These are phyloP conservation scores for Candida sakaeoensis DNA, from an alignment of 805 yeast genomes.

Conservation along the genomic window DNA sequence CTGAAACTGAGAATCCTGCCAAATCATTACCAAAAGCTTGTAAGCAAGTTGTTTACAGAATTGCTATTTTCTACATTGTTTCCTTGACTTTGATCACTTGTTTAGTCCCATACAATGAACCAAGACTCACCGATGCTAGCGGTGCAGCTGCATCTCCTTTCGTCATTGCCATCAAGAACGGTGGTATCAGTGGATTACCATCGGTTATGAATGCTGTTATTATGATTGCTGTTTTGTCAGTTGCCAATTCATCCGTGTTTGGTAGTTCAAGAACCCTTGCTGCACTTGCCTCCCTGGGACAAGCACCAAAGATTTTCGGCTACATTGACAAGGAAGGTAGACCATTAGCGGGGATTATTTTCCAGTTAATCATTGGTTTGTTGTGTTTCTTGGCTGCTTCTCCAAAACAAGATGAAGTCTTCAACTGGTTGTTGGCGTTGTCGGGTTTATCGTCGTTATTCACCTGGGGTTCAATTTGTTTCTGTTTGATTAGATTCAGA, in stretches of 20 bases:
- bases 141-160: constrained; percentile 76
- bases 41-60: constrained; percentile 38
- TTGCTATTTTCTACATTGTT: constrained; percentile 33
- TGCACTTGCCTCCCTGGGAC: constrained; percentile 60
- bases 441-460: constrained; percentile 60
- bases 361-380: constrained; percentile 54
- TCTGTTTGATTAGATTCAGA: constrained; percentile 61
- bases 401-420: constrained; percentile 48
- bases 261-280: constrained; percentile 66
- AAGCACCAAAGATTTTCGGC: constrained; percentile 54
- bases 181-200: constrained; percentile 64
- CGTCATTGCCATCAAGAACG: constrained; percentile 63
- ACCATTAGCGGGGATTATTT: constrained; percentile 55
- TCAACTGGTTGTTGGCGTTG: constrained; percentile 61
- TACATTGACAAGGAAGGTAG: constrained; percentile 67
- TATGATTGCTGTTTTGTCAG: constrained; percentile 65
- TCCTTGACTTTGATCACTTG: constrained; percentile 23
- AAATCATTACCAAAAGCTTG: constrained; percentile 32
- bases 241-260: constrained; percentile 67
- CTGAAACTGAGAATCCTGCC: constrained; percentile 33
- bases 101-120: constrained; percentile 22
- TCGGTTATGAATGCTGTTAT: constrained; percentile 67
- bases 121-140: constrained; percentile 33
- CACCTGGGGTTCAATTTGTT: constrained; percentile 60
- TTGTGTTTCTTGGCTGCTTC: constrained; percentile 64